These are phyloP conservation scores for Geum urbanum DNA, from an alignment of 306 rosid genomes.

Conservation along the genomic window DNA sequence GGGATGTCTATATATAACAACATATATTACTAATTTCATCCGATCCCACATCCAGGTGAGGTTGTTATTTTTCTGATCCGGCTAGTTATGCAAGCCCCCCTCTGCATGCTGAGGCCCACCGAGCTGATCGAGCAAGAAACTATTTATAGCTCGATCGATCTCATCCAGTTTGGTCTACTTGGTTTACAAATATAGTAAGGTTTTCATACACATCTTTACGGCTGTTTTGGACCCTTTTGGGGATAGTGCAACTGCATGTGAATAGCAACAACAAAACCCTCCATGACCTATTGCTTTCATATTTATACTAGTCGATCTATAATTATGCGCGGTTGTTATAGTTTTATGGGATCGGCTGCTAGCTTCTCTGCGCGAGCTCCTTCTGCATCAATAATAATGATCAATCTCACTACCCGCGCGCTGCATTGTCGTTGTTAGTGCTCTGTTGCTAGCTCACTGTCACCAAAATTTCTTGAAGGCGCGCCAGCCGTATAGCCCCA, in stretches of 20 bases:
- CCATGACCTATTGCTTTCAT: constrained; percentile 29
- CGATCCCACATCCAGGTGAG: constrained; percentile 28
- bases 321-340: constrained; percentile 25
- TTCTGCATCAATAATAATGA: not conserved
- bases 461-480: constrained; percentile 1
- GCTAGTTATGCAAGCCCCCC: not conserved
- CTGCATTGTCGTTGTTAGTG: constrained; percentile 48
- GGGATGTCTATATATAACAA: too few species aligned
- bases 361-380: too few species aligned
- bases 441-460: constrained; percentile 16
- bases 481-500: constrained; percentile 1
- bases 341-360: constrained; percentile 56
- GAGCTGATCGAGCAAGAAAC: not conserved
- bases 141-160: too few species aligned
- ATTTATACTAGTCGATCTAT: constrained; percentile 11
- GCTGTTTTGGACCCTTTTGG: constrained; percentile 26
- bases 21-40: too few species aligned
- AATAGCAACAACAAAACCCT: not conserved
- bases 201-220: constrained; percentile 19
- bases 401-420: constrained; percentile 15
- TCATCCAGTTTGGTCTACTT: not conserved
- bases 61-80: constrained; percentile 1
- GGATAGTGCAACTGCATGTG: not conserved
- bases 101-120: constrained; percentile 1
- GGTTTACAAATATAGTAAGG: constrained; percentile 9